These are phyloP conservation scores for Auricularia sp. DNA, from an alignment of 768 basidiomycete genomes.

Conservation along the genomic window DNA sequence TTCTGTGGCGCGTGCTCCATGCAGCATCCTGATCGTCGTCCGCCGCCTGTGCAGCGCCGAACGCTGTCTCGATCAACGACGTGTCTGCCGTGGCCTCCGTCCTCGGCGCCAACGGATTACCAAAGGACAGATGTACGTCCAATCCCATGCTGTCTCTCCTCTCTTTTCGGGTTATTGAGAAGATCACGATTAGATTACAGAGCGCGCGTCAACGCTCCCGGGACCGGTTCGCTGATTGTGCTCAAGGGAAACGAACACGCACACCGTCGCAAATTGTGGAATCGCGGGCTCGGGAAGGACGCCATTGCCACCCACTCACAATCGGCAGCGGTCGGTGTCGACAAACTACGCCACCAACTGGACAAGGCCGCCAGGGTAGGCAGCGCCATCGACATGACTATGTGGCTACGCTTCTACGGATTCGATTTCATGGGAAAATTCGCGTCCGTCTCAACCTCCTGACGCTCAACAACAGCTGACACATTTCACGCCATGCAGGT, in stretches of 20 bases:
- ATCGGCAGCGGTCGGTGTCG: background rate
- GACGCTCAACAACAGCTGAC: background rate
- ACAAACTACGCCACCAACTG: background rate
- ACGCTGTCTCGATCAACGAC: constrained; percentile 45
- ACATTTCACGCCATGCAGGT: background rate
- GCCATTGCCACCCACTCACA: constrained; percentile 19
- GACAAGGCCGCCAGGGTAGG: background rate
- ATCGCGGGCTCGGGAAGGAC: constrained; percentile 35
- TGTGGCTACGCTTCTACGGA: background rate
- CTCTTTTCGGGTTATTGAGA: background rate
- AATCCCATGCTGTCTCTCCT: background rate
- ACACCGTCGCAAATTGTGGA: constrained; percentile 38
- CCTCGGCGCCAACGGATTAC: constrained; percentile 42
- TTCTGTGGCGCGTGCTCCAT: background rate
- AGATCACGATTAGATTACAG: background rate
- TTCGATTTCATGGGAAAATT: background rate
- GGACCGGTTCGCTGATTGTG: constrained; percentile 23
- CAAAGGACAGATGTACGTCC: constrained; percentile 35
- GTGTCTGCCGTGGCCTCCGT: constrained; percentile 33
- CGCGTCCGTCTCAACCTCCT: background rate
- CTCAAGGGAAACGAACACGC: constrained; percentile 35
- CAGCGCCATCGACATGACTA: background rate
- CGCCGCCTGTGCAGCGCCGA: constrained; percentile 24
- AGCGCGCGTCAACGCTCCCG: background rate
- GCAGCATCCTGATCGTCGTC: background rate